Evolutionary conservation across 805 yeast species (phyloP), one percentile per base, ranked within the genome.

Genomic region (Monosporozyma servazzii): DNA sequence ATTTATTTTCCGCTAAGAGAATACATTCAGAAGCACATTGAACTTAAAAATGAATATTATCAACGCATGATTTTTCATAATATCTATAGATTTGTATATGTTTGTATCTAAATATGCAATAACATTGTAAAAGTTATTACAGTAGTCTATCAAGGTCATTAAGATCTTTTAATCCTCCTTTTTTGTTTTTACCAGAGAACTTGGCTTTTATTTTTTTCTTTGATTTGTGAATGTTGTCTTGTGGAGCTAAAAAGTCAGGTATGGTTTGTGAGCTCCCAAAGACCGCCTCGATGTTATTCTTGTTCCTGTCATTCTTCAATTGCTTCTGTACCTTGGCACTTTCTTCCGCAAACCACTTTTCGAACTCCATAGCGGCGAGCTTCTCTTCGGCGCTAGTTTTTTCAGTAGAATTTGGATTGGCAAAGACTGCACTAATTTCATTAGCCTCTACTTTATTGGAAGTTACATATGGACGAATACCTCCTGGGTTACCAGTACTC

Each of bases 341-440:
- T 61, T 89, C 96, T 56, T 79, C 81, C 37, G 79, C 84, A 90
- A 95, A 89, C 96, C 96, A 89, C 53, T 71, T 76, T 29, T 83
- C 89, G 71, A 89, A 89, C 61, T 83, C 88, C 60, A 86, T 87
- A 56, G 89, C 96, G 56, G 82, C 83, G 61, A 82, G 84, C 45
- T 85, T 77, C 52, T 89, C 96, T 45, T 78, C 81, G 43, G 86
- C 25, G 5, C 53, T 36, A n/a, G 52, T 48, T 11, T n/a, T 37
- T 3, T 42, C 30, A 9, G 30, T 36, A 0, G 54, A 20, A 9
- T 46, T 31, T 20, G 46, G 40, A 36, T 51, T 49, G 10, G 52
- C 53, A 39, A 50, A 54, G 4, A 49, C 45, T 6, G 48, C 36
- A 5, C 53, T 42, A 21, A 54, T 55, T 45, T 53, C 53, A 36